Base-by-base conservation (phyloP, 202 grass and related monocot species). In the Carex sylvatica region DNA sequence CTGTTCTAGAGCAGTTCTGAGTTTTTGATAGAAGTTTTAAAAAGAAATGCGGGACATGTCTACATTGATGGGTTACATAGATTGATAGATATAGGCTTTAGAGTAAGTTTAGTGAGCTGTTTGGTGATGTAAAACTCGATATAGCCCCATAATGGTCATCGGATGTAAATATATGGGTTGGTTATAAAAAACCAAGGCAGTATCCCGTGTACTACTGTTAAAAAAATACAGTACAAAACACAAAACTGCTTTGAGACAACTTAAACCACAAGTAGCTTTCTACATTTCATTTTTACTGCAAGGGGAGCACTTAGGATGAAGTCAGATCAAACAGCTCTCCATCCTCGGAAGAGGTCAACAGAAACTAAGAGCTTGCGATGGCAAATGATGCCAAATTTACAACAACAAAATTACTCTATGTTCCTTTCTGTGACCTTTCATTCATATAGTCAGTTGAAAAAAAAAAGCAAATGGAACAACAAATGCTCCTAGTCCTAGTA, bases 341-440 rank as follows among this genome's bases (percentile, higher is more conserved):
- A 36, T 58, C 9, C 49, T 26, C 69, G 19, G 26, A 77, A n/a
- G 49, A 77, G 28, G 58, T 56, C 26, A 56, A 77, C 51, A 58
- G 28, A 77, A 56, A 58, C 14, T 23, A 72, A 51, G 28, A 77
- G 26, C 58, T 77, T n/a, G 3, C 15, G 20, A 6, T 3, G 42
- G 78, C 78, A 51, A 77, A 65, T 44, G 24, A 65, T 52, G 59
- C 60, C 60, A 9, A 51, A 68, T 82, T 82, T 69, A 69, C 80
- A 82, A 28, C 28, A 61, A 79, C 49, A 82, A 53, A 67, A 82
- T 28, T 70, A 64, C 24, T 53, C 61, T 76, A 68, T 65, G 61
- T 82, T 82, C 79, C 42, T 82, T 55, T 82, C 80, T 67, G 63
- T 82, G 61, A 70, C 61, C 40, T 82, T 69, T 82, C 61, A 12